Base-by-base conservation (phyloP, 331 rosid species). In the Cydonia oblonga region DNA sequence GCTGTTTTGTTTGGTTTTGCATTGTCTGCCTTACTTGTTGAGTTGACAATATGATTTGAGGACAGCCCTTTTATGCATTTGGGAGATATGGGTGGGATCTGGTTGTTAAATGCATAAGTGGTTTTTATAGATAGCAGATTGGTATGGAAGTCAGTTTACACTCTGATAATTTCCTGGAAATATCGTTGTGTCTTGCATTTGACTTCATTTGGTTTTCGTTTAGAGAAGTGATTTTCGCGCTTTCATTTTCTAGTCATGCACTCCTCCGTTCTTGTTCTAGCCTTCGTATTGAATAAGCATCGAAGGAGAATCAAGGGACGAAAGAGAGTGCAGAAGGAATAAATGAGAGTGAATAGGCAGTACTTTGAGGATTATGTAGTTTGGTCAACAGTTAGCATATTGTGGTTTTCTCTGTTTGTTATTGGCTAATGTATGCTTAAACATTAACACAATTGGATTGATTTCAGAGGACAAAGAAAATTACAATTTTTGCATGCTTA, bases 71-170 rank as follows among this genome's bases (percentile, higher is more conserved):
- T 59, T 73, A 71, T 35, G 63, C 28, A 23, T 71, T 72, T 58
- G 69, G 73, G 46, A 51, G 73, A 59, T 33, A n/a, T 18, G 22
- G 30, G 46, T 68, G 46, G 75, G 72, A 79, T 79, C 83, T 72
- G 64, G 67, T 49, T 78, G 65, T 9, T 66, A 40, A 72, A 33
- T 68, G 0, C 22, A 10, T 3, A 57, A 66, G 22, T 42, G 44
- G 5, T 56, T 49, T 54, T 49, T 24, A 14, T 5, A 58, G 35
- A 57, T 3, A 35, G 32, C 52, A 44, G 57, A 66, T 76, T 66
- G 28, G 32, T 53, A 51, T 68, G 53, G 62, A 52, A 61, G 12
- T 52, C 5, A 28, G 63, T 24, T 52, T 30, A 15, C 30, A 35
- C 42, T 35, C 1, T 35, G 42, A 35, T 35, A 35, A 35, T 35